Percentiles rank a stretch among this genome's conserved stretches.
Evolutionary conservation across 164 flowering plant species (phyloP).

Genomic region (Tetrastigma voinierianum): DNA sequence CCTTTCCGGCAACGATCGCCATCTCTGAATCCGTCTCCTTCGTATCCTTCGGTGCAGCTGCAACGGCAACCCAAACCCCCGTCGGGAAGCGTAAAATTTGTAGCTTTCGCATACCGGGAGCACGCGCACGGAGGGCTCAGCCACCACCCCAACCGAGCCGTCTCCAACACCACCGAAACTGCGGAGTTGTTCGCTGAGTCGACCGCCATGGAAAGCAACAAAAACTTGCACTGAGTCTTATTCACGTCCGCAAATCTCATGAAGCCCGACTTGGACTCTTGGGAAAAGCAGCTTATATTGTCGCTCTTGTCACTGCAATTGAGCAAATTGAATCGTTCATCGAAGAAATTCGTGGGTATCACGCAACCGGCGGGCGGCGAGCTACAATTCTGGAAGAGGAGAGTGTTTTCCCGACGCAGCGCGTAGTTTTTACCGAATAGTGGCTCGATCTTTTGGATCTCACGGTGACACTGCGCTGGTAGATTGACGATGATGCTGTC

Average conservation of each 20-base stretch:
- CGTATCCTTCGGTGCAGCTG: constrained; percentile 35
- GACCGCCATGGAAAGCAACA: constrained; percentile 40
- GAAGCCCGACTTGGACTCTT: not conserved
- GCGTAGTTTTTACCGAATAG: constrained; percentile 32
- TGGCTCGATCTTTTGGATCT: constrained; percentile 2
- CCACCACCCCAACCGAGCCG: constrained; percentile 56
- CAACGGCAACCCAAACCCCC: constrained; percentile 39
- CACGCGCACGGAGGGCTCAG: constrained; percentile 38
- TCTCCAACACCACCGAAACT: constrained; percentile 30
- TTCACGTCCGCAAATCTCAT: constrained; percentile 21
- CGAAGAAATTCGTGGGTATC: constrained; percentile 16
- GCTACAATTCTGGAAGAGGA: constrained; percentile 36
- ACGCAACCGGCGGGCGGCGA: constrained; percentile 17
- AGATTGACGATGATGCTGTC: constrained; percentile 22
- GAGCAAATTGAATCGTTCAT: not conserved
- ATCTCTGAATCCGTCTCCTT: constrained; percentile 48
- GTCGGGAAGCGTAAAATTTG: constrained; percentile 6
- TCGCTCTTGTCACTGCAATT: constrained; percentile 15
- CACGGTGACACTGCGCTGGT: constrained; percentile 36
- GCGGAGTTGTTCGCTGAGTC: constrained; percentile 9
- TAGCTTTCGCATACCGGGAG: constrained; percentile 24
- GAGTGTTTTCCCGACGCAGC: constrained; percentile 20
- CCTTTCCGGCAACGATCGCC: constrained; percentile 53
- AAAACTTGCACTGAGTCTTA: constrained; percentile 18
- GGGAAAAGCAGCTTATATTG: constrained; percentile 39